These are phyloP conservation scores for Lasiosphaeria ovina DNA, from an alignment of 495 filamentous ascomycete genomes.

Conservation along the genomic window DNA sequence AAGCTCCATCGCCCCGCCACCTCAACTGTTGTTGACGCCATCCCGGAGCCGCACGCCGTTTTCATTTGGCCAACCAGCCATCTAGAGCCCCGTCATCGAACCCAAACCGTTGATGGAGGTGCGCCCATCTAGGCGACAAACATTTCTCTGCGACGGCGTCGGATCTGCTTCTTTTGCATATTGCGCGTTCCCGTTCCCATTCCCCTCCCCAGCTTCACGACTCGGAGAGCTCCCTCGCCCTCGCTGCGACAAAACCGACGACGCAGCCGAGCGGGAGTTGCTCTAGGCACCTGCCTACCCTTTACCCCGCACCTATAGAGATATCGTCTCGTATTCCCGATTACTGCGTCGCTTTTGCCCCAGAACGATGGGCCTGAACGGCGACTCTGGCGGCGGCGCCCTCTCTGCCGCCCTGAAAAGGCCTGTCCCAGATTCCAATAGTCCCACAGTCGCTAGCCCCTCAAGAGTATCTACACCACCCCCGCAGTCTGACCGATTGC, in stretches of 20 bases:
- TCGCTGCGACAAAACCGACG: not conserved
- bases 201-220: not conserved
- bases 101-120: conserved; percentile 6
- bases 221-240: not conserved
- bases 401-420: conserved; percentile 36
- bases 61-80: not conserved
- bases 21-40: conserved; percentile 14
- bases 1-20: conserved; percentile 20
- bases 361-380: conserved; percentile 36
- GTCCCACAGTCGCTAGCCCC: conserved; percentile 32
- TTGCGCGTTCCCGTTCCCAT: not conserved
- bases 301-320: not conserved
- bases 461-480: conserved; percentile 39
- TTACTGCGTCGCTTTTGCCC: not conserved
- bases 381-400: conserved; percentile 29
- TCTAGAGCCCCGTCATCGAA: not conserved
- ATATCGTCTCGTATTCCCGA: not conserved
- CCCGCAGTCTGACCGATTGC: conserved; percentile 35
- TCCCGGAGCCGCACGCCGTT: not conserved
- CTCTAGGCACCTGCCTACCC: not conserved
- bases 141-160: conserved; percentile 1
- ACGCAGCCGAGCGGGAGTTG: not conserved
- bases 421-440: conserved; percentile 33
- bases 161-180: not conserved
- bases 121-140: not conserved